A percentile compares a stretch with the other conserved stretches of the same genome.
Evolutionary conservation across 108 stramenopile genomes (phyloP).

Genomic region (Poteriospumella lacustris): DNA sequence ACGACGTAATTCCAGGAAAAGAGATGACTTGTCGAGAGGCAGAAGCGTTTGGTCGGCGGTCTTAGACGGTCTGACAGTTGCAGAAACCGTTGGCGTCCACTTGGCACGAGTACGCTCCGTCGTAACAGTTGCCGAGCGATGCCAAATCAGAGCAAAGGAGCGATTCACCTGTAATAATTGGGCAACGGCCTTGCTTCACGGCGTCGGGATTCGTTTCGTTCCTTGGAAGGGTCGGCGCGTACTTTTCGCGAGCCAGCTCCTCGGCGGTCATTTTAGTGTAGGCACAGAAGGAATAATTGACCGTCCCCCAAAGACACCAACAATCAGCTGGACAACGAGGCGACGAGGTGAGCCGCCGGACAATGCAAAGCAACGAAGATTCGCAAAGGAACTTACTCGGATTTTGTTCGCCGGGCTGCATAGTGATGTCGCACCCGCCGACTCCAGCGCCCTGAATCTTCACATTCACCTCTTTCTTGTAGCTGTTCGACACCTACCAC

Average conservation of each 20-base stretch:
- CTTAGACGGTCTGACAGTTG: not conserved
- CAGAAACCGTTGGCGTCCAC: not conserved
- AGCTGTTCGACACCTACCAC: not conserved
- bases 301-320: constrained; percentile 20
- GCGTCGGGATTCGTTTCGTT: not conserved
- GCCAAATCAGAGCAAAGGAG: not conserved
- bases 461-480: constrained; percentile 16
- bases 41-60: not conserved
- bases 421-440: not conserved
- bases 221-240: not conserved
- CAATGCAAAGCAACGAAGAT: no score
- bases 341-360: no score
- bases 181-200: not conserved
- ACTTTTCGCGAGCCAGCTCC: not conserved
- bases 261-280: not conserved
- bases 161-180: not conserved
- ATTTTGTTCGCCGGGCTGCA: not conserved
- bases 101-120: not conserved
- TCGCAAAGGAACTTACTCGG: no score
- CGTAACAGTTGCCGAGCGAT: constrained; percentile 4
- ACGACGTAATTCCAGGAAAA: no score
- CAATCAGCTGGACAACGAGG: not conserved
- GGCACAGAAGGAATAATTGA: constrained; percentile 22
- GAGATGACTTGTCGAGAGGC: no score
- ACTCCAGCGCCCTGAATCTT: constrained; percentile 20